Base-by-base conservation (phyloP, 805 yeast genomes). In the Limtongia smithiae region DNA sequence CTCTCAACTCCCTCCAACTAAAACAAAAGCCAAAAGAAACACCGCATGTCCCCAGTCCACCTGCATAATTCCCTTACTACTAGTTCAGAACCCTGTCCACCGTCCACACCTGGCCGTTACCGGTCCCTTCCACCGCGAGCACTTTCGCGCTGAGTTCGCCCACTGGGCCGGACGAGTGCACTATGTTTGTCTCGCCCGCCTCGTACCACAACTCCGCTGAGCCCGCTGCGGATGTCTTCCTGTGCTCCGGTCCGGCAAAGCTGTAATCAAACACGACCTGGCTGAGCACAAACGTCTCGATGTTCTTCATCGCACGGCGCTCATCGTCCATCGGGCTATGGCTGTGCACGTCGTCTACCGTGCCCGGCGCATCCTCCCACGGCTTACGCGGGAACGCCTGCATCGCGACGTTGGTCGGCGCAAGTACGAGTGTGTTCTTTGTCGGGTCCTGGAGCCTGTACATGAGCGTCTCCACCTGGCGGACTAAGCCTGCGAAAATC, bases 351-450 rank as follows among this genome's bases (percentile, higher is more conserved):
- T 64, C 63, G 28, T 65, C 68, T 5, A 68, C 71, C 20, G 71
- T 71, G 14, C 79, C 69, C 4, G 70, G 60, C 6, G 95, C 95
- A 65, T 83, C 87, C 62, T 83, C 82, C 95, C 95, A 88, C 18
- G 95, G 95, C 64, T 86, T 87, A 47, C 64, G 48, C 3, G 65
- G 11, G 41, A 82, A 62, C 1, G 71, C 67, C 28, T 68, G 68
- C 50, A 87, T 71, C 3, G 87, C 90, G 11, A 65, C 66, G 61
- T 87, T 79, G 1, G 79, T 71, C 6, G 95, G 95, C 2, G 94
- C 86, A 60, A 87, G 75, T 5, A 87, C 75, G 20, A 85, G 67
- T 48, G 68, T 71, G 59, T 70, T 70, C 33, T 61, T 60, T 27
- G 69, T 67, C 14, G 67, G 64, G 50, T 71, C 66, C 50, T 76